Conservation (phyloP, 208 protist genomes). For the Leishmania guyanensis region DNA sequence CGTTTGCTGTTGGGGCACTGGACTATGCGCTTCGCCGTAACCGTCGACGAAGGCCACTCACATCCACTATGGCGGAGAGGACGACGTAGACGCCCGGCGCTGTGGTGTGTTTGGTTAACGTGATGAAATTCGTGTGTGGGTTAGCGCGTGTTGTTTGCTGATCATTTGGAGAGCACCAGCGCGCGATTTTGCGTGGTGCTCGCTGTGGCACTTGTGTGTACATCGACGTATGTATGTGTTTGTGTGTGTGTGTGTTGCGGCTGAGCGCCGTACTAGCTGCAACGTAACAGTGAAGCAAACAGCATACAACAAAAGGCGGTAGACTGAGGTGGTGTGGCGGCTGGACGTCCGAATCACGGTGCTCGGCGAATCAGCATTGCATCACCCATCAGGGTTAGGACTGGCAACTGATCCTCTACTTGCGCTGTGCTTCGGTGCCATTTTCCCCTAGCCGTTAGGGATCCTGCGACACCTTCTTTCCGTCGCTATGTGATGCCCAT, state of each 20-base stretch:
- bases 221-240: background rate
- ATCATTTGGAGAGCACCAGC: background rate
- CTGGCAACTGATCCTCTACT: background rate
- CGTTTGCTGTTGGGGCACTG: background rate
- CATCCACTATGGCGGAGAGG: too few relatives aligned
- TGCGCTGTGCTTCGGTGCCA: background rate
- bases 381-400: background rate
- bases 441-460: background rate
- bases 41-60: too few relatives aligned
- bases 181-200: background rate
- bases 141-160: background rate
- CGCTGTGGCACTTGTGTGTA: background rate
- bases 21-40: background rate
- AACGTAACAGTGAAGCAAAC: background rate
- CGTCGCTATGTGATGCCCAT: background rate
- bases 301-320: background rate
- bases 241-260: constrained; percentile 6
- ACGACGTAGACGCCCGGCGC: background rate
- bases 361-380: background rate
- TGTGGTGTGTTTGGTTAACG: background rate
- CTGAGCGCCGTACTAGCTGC: background rate
- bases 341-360: background rate
- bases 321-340: background rate
- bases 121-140: background rate
- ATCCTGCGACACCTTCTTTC: background rate